Evolutionary conservation across 2,329 filamentous ascomycete species (phyloP).

Genomic region (Trematosphaeria pertusa): DNA sequence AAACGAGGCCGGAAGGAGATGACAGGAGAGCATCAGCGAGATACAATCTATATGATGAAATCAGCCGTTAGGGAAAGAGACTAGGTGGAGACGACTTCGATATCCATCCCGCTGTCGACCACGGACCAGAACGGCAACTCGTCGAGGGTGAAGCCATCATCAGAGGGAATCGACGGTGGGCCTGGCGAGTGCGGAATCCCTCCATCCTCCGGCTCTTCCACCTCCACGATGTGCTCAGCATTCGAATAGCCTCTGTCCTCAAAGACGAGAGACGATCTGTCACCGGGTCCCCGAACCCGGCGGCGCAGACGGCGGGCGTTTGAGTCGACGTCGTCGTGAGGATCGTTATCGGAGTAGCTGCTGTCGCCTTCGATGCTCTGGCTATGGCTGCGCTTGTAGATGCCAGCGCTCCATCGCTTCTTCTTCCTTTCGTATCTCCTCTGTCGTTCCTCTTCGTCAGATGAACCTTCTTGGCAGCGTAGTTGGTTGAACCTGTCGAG

Average conservation of each 20-base stretch:
- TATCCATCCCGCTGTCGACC: constrained; percentile 26
- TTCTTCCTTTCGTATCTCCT: constrained; percentile 45
- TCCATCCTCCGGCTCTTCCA: constrained; percentile 46
- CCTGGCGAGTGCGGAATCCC: constrained; percentile 37
- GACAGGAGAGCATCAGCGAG: too few relatives aligned
- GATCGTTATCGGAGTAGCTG: constrained; percentile 51
- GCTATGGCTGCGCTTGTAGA: constrained; percentile 56
- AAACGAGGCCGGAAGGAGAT: too few relatives aligned
- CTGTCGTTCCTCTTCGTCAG: constrained; percentile 41
- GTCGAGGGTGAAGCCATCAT: constrained; percentile 47
- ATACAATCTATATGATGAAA: constrained; percentile 1
- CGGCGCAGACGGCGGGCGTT: constrained; percentile 52
- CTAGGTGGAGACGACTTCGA: constrained; percentile 23
- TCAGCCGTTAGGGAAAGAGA: too few relatives aligned
- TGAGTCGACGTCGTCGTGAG: constrained; percentile 47
- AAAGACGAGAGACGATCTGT: constrained; percentile 47
- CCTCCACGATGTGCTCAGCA: constrained; percentile 45
- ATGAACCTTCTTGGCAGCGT: constrained; percentile 42
- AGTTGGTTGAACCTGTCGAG: constrained; percentile 43
- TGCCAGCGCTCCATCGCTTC: constrained; percentile 51
- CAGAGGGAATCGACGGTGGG: constrained; percentile 47
- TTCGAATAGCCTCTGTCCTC: constrained; percentile 49
- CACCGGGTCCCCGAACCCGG: constrained; percentile 48
- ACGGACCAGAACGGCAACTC: constrained; percentile 48
- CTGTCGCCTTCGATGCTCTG: constrained; percentile 54